These are phyloP conservation scores for Yamadazyma blattariae DNA, from an alignment of 1,139 yeast genomes.

Conservation along the genomic window DNA sequence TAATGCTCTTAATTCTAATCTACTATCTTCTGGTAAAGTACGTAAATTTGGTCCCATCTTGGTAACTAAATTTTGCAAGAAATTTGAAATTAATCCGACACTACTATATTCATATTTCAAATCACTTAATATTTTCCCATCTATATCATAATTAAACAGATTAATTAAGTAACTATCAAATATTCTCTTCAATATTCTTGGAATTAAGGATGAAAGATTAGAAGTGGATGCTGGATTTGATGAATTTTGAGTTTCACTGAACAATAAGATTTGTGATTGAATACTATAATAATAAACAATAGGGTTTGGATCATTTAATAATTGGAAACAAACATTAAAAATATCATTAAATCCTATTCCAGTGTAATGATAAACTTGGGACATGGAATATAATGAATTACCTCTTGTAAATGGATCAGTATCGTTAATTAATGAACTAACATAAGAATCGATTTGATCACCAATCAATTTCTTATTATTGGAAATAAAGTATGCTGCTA, in stretches of 20 bases:
- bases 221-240: constrained; percentile 22
- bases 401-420: constrained; percentile 63
- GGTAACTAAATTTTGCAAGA: constrained; percentile 33
- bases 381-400: constrained; percentile 56
- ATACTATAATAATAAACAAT: constrained; percentile 73
- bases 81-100: constrained; percentile 20
- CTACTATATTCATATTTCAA: constrained; percentile 28
- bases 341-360: constrained; percentile 38
- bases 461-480: constrained; percentile 31
- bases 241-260: constrained; percentile 51
- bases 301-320: constrained; percentile 82
- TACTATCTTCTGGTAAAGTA: constrained; percentile 19
- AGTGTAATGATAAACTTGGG: constrained; percentile 51
- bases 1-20: constrained; percentile 25
- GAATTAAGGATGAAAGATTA: constrained; percentile 25
- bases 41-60: constrained; percentile 40
- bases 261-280: constrained; percentile 53
- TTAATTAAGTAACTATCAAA: constrained; percentile 46
- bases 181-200: constrained; percentile 44
- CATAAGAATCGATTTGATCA: constrained; percentile 51
- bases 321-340: constrained; percentile 56
- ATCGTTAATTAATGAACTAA: constrained; percentile 56
- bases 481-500: constrained; percentile 39
- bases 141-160: constrained; percentile 44
- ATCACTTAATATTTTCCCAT: constrained; percentile 25